phyloP scores from a whole-genome alignment of 345 rosid genomes.

The Euphorbia lathyris region DNA sequence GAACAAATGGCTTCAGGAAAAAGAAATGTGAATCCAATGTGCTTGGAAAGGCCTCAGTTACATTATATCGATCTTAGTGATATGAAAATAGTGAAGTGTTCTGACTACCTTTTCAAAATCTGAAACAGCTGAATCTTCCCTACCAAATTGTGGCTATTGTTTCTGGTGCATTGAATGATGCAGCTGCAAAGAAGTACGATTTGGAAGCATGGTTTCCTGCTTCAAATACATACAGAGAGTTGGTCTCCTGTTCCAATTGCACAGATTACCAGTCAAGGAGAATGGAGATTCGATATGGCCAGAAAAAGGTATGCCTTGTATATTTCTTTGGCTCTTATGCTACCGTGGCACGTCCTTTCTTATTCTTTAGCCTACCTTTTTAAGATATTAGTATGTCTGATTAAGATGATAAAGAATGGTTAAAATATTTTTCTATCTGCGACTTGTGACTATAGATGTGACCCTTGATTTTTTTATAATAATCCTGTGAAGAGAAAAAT shows the following conservation, averaged over 20 bases:
- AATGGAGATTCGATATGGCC: slow-evolving; percentile 85
- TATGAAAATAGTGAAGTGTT: not conserved
- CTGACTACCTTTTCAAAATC: not conserved
- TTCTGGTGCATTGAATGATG: slow-evolving; percentile 88
- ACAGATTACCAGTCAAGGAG: slow-evolving; percentile 87
- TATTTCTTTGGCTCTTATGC: not conserved
- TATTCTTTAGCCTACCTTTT: not conserved
- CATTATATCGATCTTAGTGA: not conserved
- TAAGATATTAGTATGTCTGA: not conserved
- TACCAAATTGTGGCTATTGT: slow-evolving; percentile 82
- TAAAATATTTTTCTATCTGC: not conserved
- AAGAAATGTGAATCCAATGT: not conserved
- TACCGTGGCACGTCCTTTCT: not conserved
- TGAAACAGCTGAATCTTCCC: slow-evolving; percentile 70
- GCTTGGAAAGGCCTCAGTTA: not conserved
- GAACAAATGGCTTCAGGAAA: not conserved
- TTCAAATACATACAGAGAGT: slow-evolving; percentile 81
- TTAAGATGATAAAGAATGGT: not conserved
- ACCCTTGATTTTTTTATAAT: not conserved
- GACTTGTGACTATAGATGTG: not conserved
- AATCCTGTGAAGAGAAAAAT: not conserved
- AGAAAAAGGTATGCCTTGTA: slow-evolving; percentile 61
- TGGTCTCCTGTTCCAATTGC: slow-evolving; percentile 91
- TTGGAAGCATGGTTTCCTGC: slow-evolving; percentile 97
- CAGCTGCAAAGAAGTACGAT: slow-evolving; percentile 96